phyloP scores from a whole-genome alignment of 352 stramenopile species.

The Phytophthora pluvialis region DNA sequence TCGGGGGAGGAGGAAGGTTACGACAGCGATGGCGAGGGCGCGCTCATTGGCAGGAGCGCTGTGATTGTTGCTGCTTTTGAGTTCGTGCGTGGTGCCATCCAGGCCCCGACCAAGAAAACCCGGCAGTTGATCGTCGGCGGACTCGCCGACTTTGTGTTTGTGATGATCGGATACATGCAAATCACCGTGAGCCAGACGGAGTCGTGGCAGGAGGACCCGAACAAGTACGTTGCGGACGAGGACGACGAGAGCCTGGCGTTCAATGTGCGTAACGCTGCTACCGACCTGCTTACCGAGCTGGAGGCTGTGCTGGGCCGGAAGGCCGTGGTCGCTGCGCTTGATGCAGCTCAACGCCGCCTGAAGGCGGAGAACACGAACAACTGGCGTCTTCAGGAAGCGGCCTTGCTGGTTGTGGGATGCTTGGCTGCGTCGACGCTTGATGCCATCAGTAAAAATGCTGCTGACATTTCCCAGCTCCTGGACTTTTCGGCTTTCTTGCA shows the following conservation, averaged over 20 bases:
- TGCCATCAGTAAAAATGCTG: slow-evolving; percentile 58
- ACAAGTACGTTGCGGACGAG: slow-evolving; percentile 88
- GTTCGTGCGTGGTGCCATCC: slow-evolving; percentile 72
- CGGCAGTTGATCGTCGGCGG: slow-evolving; percentile 57
- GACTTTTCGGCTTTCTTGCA: slow-evolving; percentile 71
- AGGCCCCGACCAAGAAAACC: slow-evolving; percentile 85
- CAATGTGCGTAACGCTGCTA: slow-evolving; percentile 77
- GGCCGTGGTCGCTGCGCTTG: slow-evolving; percentile 58
- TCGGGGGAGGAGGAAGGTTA: slow-evolving; percentile 71
- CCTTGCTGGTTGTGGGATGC: slow-evolving; percentile 72
- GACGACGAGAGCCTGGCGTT: slow-evolving; percentile 85
- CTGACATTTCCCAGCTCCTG: slow-evolving; percentile 54
- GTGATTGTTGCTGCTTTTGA: slow-evolving; percentile 79
- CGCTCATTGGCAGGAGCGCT: slow-evolving; percentile 65
- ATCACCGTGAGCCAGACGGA: slow-evolving; percentile 80
- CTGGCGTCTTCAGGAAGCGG: slow-evolving; percentile 80
- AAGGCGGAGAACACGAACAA: slow-evolving; percentile 50
- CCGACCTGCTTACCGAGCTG: slow-evolving; percentile 67
- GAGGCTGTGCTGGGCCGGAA: slow-evolving; percentile 71
- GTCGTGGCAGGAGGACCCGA: slow-evolving; percentile 79
- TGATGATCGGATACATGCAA: slow-evolving; percentile 88
- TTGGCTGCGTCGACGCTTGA: slow-evolving; percentile 64
- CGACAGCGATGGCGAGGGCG: slow-evolving; percentile 79
- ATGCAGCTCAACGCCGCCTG: slow-evolving; percentile 70
- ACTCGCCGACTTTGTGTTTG: slow-evolving; percentile 74